Evolutionary conservation across 2,329 filamentous ascomycete species (phyloP).

Genomic region (Fusarium marasasianum): DNA sequence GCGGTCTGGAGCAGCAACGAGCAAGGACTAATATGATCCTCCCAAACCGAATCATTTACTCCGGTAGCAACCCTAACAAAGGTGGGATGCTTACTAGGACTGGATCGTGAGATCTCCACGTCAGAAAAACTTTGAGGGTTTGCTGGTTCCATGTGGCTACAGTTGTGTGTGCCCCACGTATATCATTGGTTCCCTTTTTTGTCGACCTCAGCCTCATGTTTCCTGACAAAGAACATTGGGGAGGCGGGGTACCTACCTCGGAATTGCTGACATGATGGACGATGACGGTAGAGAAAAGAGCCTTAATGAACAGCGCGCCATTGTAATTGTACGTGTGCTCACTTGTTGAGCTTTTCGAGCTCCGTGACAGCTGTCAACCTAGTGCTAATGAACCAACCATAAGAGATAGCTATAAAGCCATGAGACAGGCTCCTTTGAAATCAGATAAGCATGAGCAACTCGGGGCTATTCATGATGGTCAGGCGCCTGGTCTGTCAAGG

Average conservation of each 20-base stretch:
- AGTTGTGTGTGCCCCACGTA: conserved; percentile 1
- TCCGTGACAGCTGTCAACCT: not conserved
- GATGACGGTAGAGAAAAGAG: conserved; percentile 24
- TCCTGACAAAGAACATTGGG: conserved; percentile 3
- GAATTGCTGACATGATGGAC: conserved; percentile 28
- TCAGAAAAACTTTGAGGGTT: conserved; percentile 9
- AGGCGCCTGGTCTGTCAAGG: not conserved
- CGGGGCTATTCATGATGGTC: not conserved
- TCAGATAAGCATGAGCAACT: not conserved
- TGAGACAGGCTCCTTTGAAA: not conserved
- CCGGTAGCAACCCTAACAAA: not conserved
- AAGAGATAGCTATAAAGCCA: not conserved
- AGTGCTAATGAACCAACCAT: not conserved
- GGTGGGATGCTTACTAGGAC: not conserved
- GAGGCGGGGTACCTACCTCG: not conserved
- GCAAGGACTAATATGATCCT: not conserved
- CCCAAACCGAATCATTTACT: not conserved
- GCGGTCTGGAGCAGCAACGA: not conserved
- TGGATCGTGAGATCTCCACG: conserved; percentile 4
- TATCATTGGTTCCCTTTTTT: conserved; percentile 9
- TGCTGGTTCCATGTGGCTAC: conserved; percentile 13
- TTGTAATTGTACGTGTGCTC: not conserved
- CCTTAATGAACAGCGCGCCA: not conserved
- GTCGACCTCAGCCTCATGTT: conserved; percentile 6
- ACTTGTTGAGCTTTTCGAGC: not conserved